Evolutionary conservation across 2,329 filamentous ascomycete genomes (phyloP), one percentile per base, ranked within the genome.

Genomic region (Fusarium tjaetaba): DNA sequence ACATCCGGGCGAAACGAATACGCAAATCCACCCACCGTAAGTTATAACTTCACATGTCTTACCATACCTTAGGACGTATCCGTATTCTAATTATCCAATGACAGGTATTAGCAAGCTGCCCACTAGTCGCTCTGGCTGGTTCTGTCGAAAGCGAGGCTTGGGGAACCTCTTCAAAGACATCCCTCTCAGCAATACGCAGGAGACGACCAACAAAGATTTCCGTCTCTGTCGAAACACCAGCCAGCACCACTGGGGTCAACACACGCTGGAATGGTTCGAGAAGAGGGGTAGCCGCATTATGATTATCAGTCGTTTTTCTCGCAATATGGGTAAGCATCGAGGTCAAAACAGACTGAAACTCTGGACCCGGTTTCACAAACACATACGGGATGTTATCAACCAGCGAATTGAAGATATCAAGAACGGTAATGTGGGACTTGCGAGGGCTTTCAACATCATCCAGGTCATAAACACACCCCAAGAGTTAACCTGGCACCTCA

Each of bases 251-350:
- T 60, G 46, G 13, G 20, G 34, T 10, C 49, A 58, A 30, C 56
- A 65, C 36, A 61, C 20, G 18, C 55, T 65, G 10, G 48, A 61
- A 32, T 71, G 64, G 67, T 32, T 13, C 16, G 68, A 72, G 16
- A 26, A 43, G 7, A 48, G 38, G 30, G 46, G 46, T 7, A 42
- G 39, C 28, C 49, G 53, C 28, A 67, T 63, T 28, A 56, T 71
- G 36, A 51, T 71, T 16, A 20, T 51, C 14, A 67, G 69, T 28
- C 46, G 24, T 36, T 49, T 53, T 26, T 43, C 49, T 43, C 13
- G 43, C 11, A 43, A 28, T 24, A 36, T 62, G 36, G 32, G n/a
- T 24, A 9, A 32, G 11, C 30, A 30, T 7, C 16, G 26, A 41
- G 20, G 32, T 16, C 41, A 49, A 49, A 49, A 34, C 20, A 57